These are phyloP conservation scores for Phaeosphaeriaceae sp. DNA, from an alignment of 2,329 filamentous ascomycete species.

Conservation along the genomic window DNA sequence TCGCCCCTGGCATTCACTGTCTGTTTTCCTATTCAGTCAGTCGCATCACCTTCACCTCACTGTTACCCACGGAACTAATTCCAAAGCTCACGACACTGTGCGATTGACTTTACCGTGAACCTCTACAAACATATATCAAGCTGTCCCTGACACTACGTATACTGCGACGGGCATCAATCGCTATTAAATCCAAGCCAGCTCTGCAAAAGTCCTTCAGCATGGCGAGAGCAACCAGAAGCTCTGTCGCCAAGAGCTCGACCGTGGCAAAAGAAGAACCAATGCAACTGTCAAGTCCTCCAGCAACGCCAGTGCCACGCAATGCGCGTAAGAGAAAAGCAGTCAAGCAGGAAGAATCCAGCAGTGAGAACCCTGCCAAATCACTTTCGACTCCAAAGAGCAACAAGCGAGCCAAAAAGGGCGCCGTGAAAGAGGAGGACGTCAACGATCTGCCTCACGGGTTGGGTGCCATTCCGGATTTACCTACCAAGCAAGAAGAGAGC, in stretches of 20 bases:
- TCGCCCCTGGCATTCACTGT: constrained; percentile 14
- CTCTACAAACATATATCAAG: constrained; percentile 5
- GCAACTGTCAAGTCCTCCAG: constrained; percentile 54
- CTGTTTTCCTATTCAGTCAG: constrained; percentile 1
- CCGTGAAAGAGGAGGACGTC: constrained; percentile 49
- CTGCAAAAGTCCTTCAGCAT: constrained; percentile 23
- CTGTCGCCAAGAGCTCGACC: constrained; percentile 23
- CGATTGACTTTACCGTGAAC: neutral
- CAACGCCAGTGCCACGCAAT: constrained; percentile 45
- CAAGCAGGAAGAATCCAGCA: constrained; percentile 26
- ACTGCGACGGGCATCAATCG: constrained; percentile 5
- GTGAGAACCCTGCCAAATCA: constrained; percentile 7
- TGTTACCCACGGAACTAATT: too few relatives aligned
- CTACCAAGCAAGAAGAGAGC: constrained; percentile 9
- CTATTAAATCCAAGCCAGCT: constrained; percentile 2
- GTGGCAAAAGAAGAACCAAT: constrained; percentile 31
- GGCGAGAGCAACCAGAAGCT: constrained; percentile 41
- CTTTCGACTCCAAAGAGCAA: constrained; percentile 27
- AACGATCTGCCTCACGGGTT: constrained; percentile 65
- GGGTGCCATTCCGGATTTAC: constrained; percentile 42
- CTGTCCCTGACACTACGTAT: constrained; percentile 15
- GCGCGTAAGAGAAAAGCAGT: constrained; percentile 33
- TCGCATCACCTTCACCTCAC: constrained; percentile 1
- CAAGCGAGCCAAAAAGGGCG: constrained; percentile 47
- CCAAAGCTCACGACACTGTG: neutral